These are phyloP conservation scores for Maudiozyma pseudohumilis DNA, from an alignment of 805 yeast genomes.

Conservation along the genomic window DNA sequence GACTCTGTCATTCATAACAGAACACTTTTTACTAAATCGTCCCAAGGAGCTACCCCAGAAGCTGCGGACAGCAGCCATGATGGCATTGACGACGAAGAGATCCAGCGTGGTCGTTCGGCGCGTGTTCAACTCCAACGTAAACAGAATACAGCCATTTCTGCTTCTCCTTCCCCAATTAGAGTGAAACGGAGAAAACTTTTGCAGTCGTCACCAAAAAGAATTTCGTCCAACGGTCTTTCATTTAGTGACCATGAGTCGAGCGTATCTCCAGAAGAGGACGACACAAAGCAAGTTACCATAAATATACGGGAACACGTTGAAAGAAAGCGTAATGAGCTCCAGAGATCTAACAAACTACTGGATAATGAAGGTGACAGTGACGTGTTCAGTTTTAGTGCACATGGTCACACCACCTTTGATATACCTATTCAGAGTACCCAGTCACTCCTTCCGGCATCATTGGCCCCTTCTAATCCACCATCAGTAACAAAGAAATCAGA, in stretches of 20 bases:
- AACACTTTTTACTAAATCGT: not conserved
- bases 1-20: conserved; percentile 2
- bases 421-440: conserved; percentile 12
- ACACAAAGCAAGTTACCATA: conserved; percentile 12
- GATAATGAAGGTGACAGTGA: conserved; percentile 29
- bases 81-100: no score
- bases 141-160: no score
- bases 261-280: conserved; percentile 4
- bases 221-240: conserved; percentile 2
- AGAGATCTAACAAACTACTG: conserved; percentile 21
- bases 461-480: not conserved
- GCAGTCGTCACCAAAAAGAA: conserved; percentile 5
- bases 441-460: not conserved
- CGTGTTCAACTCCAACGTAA: no score
- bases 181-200: conserved; percentile 1
- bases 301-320: conserved; percentile 18
- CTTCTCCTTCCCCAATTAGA: no score
- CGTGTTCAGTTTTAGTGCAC: conserved; percentile 24
- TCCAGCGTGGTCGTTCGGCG: no score
- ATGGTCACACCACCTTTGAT: conserved; percentile 23
- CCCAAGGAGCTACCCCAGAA: not conserved
- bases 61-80: not conserved
- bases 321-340: conserved; percentile 10
- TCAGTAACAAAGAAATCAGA: no score
- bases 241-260: not conserved